Evolutionary conservation across 2,329 filamentous ascomycete genomes (phyloP), one percentile per base, ranked within the genome.

Genomic region (Volutella citrinella): DNA sequence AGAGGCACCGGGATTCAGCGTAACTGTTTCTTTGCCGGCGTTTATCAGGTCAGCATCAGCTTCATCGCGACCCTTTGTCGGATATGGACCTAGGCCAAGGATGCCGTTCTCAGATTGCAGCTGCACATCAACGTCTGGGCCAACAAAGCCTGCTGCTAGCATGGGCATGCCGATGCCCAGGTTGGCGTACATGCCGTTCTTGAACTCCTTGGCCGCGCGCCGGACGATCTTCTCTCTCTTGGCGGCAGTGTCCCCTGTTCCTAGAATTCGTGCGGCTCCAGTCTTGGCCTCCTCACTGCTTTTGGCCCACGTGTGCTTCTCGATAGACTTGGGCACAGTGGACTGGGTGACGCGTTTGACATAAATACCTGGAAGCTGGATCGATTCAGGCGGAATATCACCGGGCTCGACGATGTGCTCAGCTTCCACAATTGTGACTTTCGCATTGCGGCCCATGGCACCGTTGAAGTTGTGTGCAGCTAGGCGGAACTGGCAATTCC

Each of bases 171-270:
- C 88, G 45, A 94, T 94, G 36, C 88, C 88, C 30, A 94, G 66
- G 60, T 94, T 94, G 49, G 87, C 87, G 60, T 93, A 93, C 85
- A 91, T 91, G 63, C 87, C 87, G 60, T 93, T 89, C 71, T 90
- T 86, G 65, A 94, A 87, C 64, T 93, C 87, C 67, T 88, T 88
- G 21, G 87, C 85, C 1, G 87, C 87, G 38, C 87, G 74, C 41
- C 78, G 78, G 24, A 93, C 87, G 57, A 94, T 95, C 35, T 83
- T 77, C 64, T 93, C 86, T 39, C 87, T 77, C 72, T 87, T n/a
- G n/a, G n/a, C n/a, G n/a, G n/a, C n/a, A n/a, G n/a, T n/a, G n/a
- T n/a, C n/a, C n/a, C n/a, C n/a, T n/a, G n/a, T n/a, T n/a, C n/a
- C n/a, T n/a, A n/a, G n/a, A n/a, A n/a, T n/a, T n/a, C n/a, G n/a